Evolutionary conservation across 345 rosid genomes (phyloP), one percentile per base, ranked within the genome.

Genomic region (Cochlearia excelsa): DNA sequence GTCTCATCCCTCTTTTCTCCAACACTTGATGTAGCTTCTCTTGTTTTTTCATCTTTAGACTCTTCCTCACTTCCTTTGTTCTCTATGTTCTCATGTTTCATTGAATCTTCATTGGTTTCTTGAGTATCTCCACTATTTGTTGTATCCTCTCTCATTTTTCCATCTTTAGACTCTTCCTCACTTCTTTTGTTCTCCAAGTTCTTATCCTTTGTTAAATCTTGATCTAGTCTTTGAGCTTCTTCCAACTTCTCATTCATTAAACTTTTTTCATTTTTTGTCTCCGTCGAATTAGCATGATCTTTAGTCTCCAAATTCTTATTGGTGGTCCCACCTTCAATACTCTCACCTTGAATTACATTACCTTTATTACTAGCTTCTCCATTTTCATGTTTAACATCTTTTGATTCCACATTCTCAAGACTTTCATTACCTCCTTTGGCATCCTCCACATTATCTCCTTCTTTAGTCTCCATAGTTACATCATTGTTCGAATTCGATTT

Each of bases 41-140:
- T 4, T 43, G n/a, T 1, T 43, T 23, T 33, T 3, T 8, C 55
- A 31, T 33, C 9, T 11, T 31, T 35, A 34, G 33, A 5, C 33
- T 46, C 53, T 34, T 46, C 48, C 4, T 11, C 46, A 9, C n/a
- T 43, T 51, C 26, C 65, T 11, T 31, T 67, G 39, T 27, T 50
- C 39, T 58, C 65, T 42, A 34, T n/a, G 28, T 56, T 57, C n/a
- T 26, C 16, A 50, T 58, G 39, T 9, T 34, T 26, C 11, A 11
- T 35, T 6, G 28, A 11, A 44, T 6, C 11, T 29, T 7, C 28
- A 43, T 9, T 8, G 23, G 6, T 53, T n/a, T 26, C 46, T 26
- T 69, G 57, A 54, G n/a, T n/a, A 26, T 63, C 9, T n/a, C 8
- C 59, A 51, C n/a, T 43, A 52, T 63, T 53, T 52, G 9, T 26